These are phyloP conservation scores for Yarrowia sp. DNA, from an alignment of 805 yeast genomes.

Conservation along the genomic window DNA sequence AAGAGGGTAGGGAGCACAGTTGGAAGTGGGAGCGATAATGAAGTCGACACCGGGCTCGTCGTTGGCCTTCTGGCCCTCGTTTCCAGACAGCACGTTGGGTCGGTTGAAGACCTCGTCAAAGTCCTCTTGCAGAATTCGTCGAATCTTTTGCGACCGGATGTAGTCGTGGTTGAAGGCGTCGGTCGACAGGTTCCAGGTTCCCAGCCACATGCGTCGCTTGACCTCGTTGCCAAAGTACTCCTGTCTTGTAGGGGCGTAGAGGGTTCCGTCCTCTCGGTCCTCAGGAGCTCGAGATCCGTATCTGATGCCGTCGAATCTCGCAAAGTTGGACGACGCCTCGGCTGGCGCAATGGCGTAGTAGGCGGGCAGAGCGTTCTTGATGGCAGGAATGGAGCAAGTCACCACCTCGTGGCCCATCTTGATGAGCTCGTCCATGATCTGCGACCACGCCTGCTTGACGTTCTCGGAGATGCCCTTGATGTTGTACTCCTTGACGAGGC, in stretches of 20 bases:
- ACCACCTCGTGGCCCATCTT: conserved; percentile 52
- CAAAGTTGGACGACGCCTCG: conserved; percentile 89
- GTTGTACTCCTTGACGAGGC: conserved; percentile 68
- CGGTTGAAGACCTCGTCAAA: conserved; percentile 61
- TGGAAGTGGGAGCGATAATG: conserved; percentile 70
- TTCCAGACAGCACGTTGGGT: conserved; percentile 45
- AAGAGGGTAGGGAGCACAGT: conserved; percentile 52
- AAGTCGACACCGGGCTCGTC: conserved; percentile 52
- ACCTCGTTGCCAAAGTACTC: conserved; percentile 79
- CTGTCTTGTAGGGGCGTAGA: conserved; percentile 60
- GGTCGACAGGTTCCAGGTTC: conserved; percentile 81
- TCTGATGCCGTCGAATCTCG: conserved; percentile 87
- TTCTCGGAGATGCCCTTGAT: conserved; percentile 52
- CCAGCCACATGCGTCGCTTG: conserved; percentile 75
- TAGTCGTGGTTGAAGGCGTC: conserved; percentile 72
- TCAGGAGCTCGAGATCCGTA: conserved; percentile 60
- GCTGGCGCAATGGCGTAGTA: conserved; percentile 89
- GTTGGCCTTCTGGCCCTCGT: conserved; percentile 36
- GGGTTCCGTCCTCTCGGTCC: conserved; percentile 38
- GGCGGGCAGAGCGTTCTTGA: conserved; percentile 65
- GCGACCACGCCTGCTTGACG: conserved; percentile 50
- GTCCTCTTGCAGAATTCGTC: conserved; percentile 60
- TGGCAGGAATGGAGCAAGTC: conserved; percentile 68
- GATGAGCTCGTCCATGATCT: conserved; percentile 47
- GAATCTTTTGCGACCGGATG: conserved; percentile 65